Evolutionary conservation across 176 grass and related monocot species (phyloP).

Genomic region (Rhipidocladum racemiflorum): DNA sequence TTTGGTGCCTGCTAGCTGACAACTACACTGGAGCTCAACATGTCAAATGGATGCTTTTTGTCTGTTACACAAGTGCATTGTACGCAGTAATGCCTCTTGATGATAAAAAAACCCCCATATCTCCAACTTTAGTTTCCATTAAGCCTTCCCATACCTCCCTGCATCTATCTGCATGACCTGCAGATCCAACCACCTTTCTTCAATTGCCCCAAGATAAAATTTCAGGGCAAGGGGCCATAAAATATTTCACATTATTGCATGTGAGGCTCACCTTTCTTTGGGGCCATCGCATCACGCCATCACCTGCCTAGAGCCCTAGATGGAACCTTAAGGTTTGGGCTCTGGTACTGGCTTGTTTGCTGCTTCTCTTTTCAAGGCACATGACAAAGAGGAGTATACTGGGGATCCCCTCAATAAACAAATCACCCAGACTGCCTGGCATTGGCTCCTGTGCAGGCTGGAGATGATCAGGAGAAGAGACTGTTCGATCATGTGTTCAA

Average conservation of each 20-base stretch:
- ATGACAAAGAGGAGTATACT: slow-evolving; percentile 12
- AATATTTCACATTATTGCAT: slow-evolving; percentile 13
- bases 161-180: neutral
- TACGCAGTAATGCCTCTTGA: neutral
- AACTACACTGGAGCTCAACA: neutral
- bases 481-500: slow-evolving; percentile 14
- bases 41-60: slow-evolving; percentile 10
- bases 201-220: slow-evolving; percentile 6
- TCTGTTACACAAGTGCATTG: neutral
- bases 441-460: slow-evolving; percentile 15
- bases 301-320: neutral
- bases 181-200: slow-evolving; percentile 44
- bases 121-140: slow-evolving; percentile 7
- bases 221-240: neutral
- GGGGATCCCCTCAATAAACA: slow-evolving; percentile 24
- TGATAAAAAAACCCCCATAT: slow-evolving; percentile 33
- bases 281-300: slow-evolving; percentile 9
- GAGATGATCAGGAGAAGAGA: slow-evolving; percentile 1
- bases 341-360: slow-evolving; percentile 10
- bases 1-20: neutral
- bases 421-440: slow-evolving; percentile 9
- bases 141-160: slow-evolving; percentile 24
- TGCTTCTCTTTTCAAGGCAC: slow-evolving; percentile 38
- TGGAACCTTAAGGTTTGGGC: slow-evolving; percentile 24
- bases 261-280: slow-evolving; percentile 9